Base-by-base conservation (phyloP, 1,139 yeast species). In the Pichia sp. region DNA sequence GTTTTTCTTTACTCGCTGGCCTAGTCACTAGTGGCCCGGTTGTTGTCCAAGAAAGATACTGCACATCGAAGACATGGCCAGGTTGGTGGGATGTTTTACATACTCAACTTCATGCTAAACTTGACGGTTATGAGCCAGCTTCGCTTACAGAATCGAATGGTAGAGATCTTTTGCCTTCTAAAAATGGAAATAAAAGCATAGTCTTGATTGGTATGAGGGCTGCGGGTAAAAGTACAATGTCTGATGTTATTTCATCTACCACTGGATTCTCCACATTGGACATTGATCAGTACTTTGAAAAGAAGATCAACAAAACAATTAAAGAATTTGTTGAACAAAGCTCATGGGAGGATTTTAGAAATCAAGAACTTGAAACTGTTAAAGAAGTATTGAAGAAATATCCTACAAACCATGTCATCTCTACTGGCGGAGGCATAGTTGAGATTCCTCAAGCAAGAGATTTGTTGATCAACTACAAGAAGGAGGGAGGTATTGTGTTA, bases 61-160 rank as follows among this genome's bases (percentile, higher is more conserved):
- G 97, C 67, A 95, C 96, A 3, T 95, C 95, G 54, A 93, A 93
- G 73, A 93, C 99, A 0, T 93, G 99, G 99, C 99, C 99, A 19
- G 98, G 98, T 44, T 93, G 99, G 99, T 93, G 99, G 99, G 99
- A 93, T 70, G 78, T 85, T 47, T 75, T 93, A 58, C 89, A 83
- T 64, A 79, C 86, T 52, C 72, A 76, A 55, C 82, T 93, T 64
- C 79, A 82, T 30, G 85, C 80, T 37, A 67, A 69, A 16, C 69
- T 93, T 45, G 85, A 82, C 61, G 99, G 99, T 23, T 75, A 74
- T 62, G 95, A 87, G 62, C 69, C 67, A 8, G 56, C 57, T 9
- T 51, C 56, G 2, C 53, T 61, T 41, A 50, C 58, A 16, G 47
- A 58, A 4, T 37, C 59, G 3, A 54, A 53, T 13, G 30, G 30